phyloP scores from a whole-genome alignment of 768 basidiomycete species.

The Termitomyces sp. region DNA sequence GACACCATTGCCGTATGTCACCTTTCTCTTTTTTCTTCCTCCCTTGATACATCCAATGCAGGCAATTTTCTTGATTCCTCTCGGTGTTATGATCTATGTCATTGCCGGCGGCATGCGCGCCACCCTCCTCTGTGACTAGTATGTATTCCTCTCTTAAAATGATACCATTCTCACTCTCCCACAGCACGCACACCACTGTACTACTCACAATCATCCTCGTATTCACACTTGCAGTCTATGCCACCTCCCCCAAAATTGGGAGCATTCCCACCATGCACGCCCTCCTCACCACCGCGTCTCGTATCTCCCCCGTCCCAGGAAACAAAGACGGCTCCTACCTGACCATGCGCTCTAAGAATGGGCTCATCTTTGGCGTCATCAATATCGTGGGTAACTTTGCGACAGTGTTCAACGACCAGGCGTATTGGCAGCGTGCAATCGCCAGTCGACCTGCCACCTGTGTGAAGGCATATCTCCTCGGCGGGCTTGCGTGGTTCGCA shows the following conservation, averaged over 20 bases:
- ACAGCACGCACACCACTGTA: conserved; percentile 80
- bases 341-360: conserved; percentile 70
- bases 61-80: conserved; percentile 88
- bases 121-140: conserved; percentile 84
- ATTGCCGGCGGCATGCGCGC: conserved; percentile 88
- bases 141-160: conserved; percentile 17
- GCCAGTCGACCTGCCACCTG: conserved; percentile 79
- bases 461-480: conserved; percentile 87
- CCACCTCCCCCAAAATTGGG: conserved; percentile 75
- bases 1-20: conserved; percentile 61
- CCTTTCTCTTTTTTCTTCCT: neutral
- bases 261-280: conserved; percentile 73
- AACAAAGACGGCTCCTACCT: conserved; percentile 86
- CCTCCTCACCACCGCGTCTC: conserved; percentile 56
- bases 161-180: neutral
- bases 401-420: conserved; percentile 54
- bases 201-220: conserved; percentile 82
- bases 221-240: conserved; percentile 76
- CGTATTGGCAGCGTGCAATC: conserved; percentile 92
- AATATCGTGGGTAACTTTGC: conserved; percentile 84
- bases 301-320: conserved; percentile 55
- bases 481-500: conserved; percentile 86
- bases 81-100: conserved; percentile 86
- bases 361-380: conserved; percentile 83
- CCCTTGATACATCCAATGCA: conserved; percentile 8